phyloP scores from a whole-genome alignment of 2,329 filamentous ascomycete species.

The Cadophora gregata region DNA sequence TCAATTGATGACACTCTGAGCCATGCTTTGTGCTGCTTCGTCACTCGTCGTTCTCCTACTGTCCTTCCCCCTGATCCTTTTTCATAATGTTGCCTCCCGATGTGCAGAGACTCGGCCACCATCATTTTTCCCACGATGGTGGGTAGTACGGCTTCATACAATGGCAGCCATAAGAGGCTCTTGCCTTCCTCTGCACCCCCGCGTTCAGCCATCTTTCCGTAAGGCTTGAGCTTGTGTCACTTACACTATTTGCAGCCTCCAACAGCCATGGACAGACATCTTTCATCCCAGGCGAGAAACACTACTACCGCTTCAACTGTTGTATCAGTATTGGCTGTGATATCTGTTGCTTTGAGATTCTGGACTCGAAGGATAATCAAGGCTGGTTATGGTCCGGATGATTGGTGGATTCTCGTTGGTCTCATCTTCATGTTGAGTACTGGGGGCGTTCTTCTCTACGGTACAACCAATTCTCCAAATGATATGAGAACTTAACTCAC shows the following conservation, averaged over 20 bases:
- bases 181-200: neutral
- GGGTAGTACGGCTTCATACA: conserved; percentile 7
- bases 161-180: conserved; percentile 11
- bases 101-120: neutral
- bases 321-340: neutral
- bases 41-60: conserved; percentile 1
- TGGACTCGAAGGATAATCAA: conserved; percentile 15
- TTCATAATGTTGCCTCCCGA: neutral
- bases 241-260: neutral
- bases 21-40: conserved; percentile 10
- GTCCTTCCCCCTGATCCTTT: neutral
- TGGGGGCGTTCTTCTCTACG: conserved; percentile 17
- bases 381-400: neutral
- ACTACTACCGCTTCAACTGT: conserved; percentile 8
- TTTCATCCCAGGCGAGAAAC: conserved; percentile 6
- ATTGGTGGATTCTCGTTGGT: conserved; percentile 16
- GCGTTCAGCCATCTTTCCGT: conserved; percentile 11
- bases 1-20: neutral
- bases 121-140: conserved; percentile 2
- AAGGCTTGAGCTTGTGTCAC: conserved; percentile 13
- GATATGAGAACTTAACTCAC: neutral
- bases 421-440: conserved; percentile 3
- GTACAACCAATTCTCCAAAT: neutral
- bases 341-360: conserved; percentile 16
- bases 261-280: conserved; percentile 8